Conservation (phyloP, 345 rosid species). For the Hypericum androsaemum region DNA sequence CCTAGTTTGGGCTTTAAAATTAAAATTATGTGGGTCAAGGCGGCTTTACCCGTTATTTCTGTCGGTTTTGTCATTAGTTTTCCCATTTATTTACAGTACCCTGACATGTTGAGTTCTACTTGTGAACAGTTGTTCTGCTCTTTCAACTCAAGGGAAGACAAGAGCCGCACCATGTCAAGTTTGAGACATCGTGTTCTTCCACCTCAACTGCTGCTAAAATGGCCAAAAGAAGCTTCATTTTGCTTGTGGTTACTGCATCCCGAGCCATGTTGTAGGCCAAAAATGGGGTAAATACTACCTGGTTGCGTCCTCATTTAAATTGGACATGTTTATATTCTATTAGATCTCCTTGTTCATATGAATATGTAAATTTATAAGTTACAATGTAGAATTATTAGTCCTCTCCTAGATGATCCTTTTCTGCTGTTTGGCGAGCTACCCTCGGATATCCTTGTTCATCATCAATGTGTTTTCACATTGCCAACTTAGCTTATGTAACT, state of each 20-base stretch:
- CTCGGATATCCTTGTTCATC: too few species aligned
- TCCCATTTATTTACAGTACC: constrained; percentile 1
- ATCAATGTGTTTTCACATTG: too few species aligned
- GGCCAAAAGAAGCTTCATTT: constrained; percentile 89
- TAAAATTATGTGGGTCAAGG: background rate
- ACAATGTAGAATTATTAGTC: too few species aligned
- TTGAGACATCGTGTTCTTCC: constrained; percentile 96
- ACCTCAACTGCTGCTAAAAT: constrained; percentile 69
- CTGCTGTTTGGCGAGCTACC: too few species aligned
- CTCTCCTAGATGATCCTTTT: too few species aligned
- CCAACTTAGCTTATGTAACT: too few species aligned
- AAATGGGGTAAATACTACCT: constrained; percentile 39
- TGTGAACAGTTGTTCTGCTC: constrained; percentile 55
- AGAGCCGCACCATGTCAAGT: constrained; percentile 78
- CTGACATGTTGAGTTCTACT: constrained; percentile 24
- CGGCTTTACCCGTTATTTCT: background rate
- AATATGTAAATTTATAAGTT: too few species aligned
- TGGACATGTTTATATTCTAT: too few species aligned
- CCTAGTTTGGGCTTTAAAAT: background rate
- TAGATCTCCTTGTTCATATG: too few species aligned
- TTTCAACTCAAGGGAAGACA: constrained; percentile 57
- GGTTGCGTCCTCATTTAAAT: too few species aligned
- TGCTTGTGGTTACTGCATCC: constrained; percentile 94
- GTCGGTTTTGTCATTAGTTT: background rate
- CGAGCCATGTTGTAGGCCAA: constrained; percentile 74